Conservation (phyloP, 768 basidiomycete genomes). For the Kwoniella sp. region DNA sequence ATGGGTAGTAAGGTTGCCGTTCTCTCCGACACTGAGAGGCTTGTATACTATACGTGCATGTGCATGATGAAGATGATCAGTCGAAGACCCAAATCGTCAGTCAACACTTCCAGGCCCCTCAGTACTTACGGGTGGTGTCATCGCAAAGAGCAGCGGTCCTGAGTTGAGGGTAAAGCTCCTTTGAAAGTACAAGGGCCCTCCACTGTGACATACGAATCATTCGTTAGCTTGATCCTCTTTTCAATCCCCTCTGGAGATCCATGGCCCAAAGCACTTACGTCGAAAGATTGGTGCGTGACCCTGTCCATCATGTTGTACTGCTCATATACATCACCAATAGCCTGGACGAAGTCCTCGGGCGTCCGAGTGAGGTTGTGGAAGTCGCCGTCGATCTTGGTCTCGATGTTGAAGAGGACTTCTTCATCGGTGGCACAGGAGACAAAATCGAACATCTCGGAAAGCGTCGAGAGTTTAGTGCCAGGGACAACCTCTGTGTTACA, state of each 20-base stretch:
- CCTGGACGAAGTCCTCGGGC: slow-evolving; percentile 47
- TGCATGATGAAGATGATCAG: too few species aligned
- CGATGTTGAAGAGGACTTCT: slow-evolving; percentile 71
- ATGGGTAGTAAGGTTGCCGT: slow-evolving; percentile 48
- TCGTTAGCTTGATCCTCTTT: too few species aligned
- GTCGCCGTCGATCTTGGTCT: slow-evolving; percentile 56
- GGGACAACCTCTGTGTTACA: slow-evolving; percentile 63
- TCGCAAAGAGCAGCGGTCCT: slow-evolving; percentile 68
- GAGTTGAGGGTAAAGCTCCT: slow-evolving; percentile 65
- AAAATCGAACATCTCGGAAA: slow-evolving; percentile 74
- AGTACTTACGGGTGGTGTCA: slow-evolving; percentile 60
- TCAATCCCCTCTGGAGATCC: slow-evolving; percentile 5
- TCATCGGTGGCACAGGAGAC: slow-evolving; percentile 70
- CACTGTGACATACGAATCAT: slow-evolving; percentile 60
- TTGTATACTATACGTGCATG: too few species aligned
- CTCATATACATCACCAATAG: slow-evolving; percentile 20
- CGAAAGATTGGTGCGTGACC: slow-evolving; percentile 59
- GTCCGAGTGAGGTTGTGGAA: slow-evolving; percentile 41
- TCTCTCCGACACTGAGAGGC: slow-evolving; percentile 8
- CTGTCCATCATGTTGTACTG: slow-evolving; percentile 30
- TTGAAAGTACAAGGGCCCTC: slow-evolving; percentile 65
- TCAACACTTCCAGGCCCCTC: too few species aligned
- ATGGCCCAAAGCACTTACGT: slow-evolving; percentile 15
- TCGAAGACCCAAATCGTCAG: too few species aligned
- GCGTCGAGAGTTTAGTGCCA: slow-evolving; percentile 70